Evolutionary conservation across 1,284 basidiomycete species (phyloP), one percentile per base, ranked within the genome.

Genomic region (Trametes polyzona): DNA sequence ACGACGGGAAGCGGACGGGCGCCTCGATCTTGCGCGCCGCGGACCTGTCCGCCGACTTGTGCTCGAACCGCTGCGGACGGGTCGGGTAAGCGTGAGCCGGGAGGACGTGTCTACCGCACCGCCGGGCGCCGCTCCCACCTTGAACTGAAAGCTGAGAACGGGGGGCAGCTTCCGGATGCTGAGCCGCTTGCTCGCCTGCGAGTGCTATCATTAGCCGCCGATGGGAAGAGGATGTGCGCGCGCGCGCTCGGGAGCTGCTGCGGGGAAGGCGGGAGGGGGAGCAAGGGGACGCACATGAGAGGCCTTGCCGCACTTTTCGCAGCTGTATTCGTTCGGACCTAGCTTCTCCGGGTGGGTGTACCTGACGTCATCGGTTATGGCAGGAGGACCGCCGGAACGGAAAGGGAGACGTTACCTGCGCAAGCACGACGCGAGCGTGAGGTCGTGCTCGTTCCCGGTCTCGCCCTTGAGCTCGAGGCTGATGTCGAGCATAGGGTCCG

Each of bases 141-240:
- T 99, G 76, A 99, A 90, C 72, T 98, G 96, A 65, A 98, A 93
- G 65, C 92, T 94, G 42, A 99, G 78, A 0, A 97, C 94, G 0
- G 93, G 91, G 0, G 96, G 95, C 4, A 99, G 79, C 61, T 89
- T 89, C 54, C 83, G 84, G 65, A 98, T 87, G 62, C 87, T 92
- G 49, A 98, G 75, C 41, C 93, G 88, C 69, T 96, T 95, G 64
- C 83, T 92, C 0, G 90, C 91, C 83, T 91, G 59, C n/a, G 42
- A n/a, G n/a, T n/a, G 24, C 54, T 37, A 58, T 21, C 37, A 29
- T 58, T 53, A 63, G 63, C 56, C 36, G 54, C 32, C 23, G 51
- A 51, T 33, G 50, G 41, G 47, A 39, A 48, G 33, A n/a, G n/a
- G n/a, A n/a, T n/a, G n/a, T n/a, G n/a, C n/a, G n/a, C n/a, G n/a